phyloP scores from a whole-genome alignment of 257 asterid genomes.

The Solanum corneliomulleri region DNA sequence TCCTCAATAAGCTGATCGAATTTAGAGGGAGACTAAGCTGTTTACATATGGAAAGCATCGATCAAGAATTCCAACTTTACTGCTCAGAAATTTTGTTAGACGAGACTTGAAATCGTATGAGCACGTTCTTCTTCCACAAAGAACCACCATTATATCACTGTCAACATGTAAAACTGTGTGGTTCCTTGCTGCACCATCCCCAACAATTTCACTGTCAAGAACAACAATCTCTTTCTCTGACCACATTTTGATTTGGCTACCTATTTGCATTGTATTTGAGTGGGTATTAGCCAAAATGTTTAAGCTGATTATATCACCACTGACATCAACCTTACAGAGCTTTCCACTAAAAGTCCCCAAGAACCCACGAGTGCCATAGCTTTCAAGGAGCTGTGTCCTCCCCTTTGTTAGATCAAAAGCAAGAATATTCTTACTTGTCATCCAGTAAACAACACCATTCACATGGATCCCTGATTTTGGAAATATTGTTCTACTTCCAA shows the following conservation, averaged over 20 bases:
- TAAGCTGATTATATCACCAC: background rate
- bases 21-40: constrained; percentile 23
- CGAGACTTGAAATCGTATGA: constrained; percentile 10
- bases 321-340: constrained; percentile 13
- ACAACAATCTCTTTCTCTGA: background rate
- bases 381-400: constrained; percentile 18
- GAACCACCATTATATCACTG: constrained; percentile 16
- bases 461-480: constrained; percentile 26
- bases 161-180: background rate
- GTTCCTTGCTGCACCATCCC: background rate
- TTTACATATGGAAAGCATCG: constrained; percentile 32
- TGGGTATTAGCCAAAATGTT: constrained; percentile 12
- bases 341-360: constrained; percentile 27
- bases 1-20: too few relatives aligned
- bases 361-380: background rate
- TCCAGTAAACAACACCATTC: constrained; percentile 34
- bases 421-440: constrained; percentile 1
- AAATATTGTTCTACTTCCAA: constrained; percentile 1
- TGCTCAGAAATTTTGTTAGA: constrained; percentile 9
- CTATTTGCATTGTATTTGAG: constrained; percentile 27
- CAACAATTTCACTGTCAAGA: constrained; percentile 9
- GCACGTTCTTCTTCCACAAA: background rate
- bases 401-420: constrained; percentile 32
- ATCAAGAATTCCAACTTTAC: background rate
- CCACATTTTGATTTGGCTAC: constrained; percentile 8